phyloP scores from a whole-genome alignment of 2,329 filamentous ascomycete species.

The Diaporthe amygdali region DNA sequence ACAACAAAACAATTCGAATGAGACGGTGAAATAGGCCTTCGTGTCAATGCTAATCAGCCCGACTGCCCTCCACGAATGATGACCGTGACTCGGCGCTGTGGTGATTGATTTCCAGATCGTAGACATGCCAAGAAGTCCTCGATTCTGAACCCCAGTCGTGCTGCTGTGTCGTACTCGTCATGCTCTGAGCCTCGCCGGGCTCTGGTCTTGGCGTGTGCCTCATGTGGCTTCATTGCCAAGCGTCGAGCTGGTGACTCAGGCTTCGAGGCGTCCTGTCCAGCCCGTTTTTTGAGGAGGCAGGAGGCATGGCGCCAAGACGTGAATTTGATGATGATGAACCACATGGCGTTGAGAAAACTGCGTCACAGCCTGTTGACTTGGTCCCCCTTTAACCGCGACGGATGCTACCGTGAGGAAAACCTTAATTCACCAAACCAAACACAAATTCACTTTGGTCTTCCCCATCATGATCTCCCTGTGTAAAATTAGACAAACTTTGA shows the following conservation, averaged over 20 bases:
- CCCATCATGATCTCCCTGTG: slow-evolving; percentile 1
- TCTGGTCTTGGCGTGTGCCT: background rate
- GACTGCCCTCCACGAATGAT: background rate
- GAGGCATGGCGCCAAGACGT: slow-evolving; percentile 4
- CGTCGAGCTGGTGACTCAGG: background rate
- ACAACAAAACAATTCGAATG: background rate
- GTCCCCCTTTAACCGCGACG: slow-evolving; percentile 1
- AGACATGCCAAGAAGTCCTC: background rate
- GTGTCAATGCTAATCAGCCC: background rate
- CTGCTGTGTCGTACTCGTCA: background rate
- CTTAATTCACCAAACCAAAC: background rate
- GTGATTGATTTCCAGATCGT: background rate
- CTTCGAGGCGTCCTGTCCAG: background rate
- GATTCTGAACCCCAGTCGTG: background rate
- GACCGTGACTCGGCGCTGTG: background rate
- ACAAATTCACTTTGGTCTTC: background rate
- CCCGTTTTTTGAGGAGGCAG: background rate
- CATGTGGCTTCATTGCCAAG: slow-evolving; percentile 5
- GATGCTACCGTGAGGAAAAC: background rate
- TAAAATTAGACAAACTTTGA: slow-evolving; percentile 14
- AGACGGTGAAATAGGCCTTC: background rate
- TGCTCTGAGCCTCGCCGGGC: background rate
- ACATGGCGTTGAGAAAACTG: background rate
- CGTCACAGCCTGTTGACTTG: background rate
- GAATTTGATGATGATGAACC: background rate